Conservation (phyloP, 2,329 filamentous ascomycete genomes). For the Acephala macrosclerotiorum region DNA sequence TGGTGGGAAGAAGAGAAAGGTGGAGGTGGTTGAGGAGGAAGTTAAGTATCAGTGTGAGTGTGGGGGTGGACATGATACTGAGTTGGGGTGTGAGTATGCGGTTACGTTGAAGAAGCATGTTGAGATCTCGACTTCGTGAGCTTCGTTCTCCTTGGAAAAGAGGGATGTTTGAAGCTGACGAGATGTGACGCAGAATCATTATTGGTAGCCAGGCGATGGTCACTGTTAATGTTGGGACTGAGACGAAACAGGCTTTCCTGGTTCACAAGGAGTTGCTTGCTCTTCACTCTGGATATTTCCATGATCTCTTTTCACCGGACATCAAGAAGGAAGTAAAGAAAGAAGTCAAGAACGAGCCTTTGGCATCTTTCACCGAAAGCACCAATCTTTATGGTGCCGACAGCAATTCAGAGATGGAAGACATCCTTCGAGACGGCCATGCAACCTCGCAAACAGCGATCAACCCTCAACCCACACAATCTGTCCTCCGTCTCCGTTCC, state of each 20-base stretch:
- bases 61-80: background rate
- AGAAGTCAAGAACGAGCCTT: background rate
- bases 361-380: background rate
- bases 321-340: background rate
- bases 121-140: conserved; percentile 9
- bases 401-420: background rate
- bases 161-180: background rate
- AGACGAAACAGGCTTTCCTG: conserved; percentile 10
- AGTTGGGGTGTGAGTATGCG: conserved; percentile 2
- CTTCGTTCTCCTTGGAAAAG: background rate
- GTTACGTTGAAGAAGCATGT: conserved; percentile 5
- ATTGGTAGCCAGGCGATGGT: conserved; percentile 3
- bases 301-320: conserved; percentile 2
- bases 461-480: too few relatives aligned
- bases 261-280: conserved; percentile 17
- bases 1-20: conserved; percentile 6
- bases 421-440: background rate
- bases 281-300: conserved; percentile 16
- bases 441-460: background rate
- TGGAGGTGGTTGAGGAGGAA: conserved; percentile 4
- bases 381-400: background rate
- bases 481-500: background rate
- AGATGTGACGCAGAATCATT: conserved; percentile 4
- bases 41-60: conserved; percentile 8
- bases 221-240: conserved; percentile 5